Evolutionary conservation across 257 asterid species (phyloP).

Genomic region (Galeopsis tetrahit): DNA sequence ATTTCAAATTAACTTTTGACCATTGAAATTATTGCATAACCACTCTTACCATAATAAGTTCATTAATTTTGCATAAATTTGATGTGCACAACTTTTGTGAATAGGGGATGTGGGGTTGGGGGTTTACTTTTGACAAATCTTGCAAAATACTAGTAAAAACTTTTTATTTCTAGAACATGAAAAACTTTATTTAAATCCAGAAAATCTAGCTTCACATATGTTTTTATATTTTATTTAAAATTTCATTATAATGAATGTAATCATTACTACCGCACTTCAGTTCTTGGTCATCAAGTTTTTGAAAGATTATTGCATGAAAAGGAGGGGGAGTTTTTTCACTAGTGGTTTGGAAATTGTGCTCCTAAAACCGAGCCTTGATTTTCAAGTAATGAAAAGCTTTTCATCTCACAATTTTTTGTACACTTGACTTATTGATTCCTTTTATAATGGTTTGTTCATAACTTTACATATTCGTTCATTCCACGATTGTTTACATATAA

Average conservation of each 20-base stretch:
- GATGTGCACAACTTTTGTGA: slow-evolving; percentile 25
- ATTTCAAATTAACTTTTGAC: slow-evolving; percentile 36
- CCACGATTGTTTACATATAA: no score
- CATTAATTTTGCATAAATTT: slow-evolving; percentile 19
- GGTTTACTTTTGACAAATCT: slow-evolving; percentile 14
- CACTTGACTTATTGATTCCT: no score
- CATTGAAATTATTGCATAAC: slow-evolving; percentile 34
- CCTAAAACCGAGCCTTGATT: slow-evolving; percentile 35
- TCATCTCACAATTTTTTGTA: neutral
- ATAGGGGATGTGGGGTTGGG: slow-evolving; percentile 25
- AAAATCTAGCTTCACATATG: neutral
- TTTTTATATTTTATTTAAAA: neutral
- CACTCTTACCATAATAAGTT: slow-evolving; percentile 21
- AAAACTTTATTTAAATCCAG: slow-evolving; percentile 6
- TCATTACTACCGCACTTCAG: slow-evolving; percentile 24
- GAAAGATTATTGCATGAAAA: slow-evolving; percentile 27
- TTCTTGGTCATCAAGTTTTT: slow-evolving; percentile 31
- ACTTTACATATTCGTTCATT: no score
- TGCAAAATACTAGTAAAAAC: slow-evolving; percentile 11
- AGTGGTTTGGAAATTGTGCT: slow-evolving; percentile 40
- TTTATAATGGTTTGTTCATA: no score
- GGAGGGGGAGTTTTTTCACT: neutral
- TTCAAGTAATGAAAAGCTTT: slow-evolving; percentile 26
- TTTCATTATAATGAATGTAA: neutral
- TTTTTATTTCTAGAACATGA: neutral